A percentile compares a stretch with the other conserved stretches of the same genome.
These are phyloP conservation scores for Glarea lozoyensis DNA, from an alignment of 495 filamentous ascomycete species.

Conservation along the genomic window DNA sequence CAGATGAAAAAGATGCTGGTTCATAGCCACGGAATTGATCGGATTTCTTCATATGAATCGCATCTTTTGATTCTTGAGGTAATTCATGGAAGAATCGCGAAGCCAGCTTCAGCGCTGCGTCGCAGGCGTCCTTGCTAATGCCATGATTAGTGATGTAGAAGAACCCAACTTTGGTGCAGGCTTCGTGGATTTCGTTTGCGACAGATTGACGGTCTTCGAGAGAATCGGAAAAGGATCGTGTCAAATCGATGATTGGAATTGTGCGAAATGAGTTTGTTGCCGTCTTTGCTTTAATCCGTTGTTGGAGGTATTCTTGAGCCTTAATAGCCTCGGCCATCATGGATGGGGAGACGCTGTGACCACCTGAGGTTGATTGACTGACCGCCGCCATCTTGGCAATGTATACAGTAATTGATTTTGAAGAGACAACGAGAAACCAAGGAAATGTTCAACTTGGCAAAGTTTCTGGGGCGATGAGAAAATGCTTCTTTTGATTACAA, in stretches of 20 bases:
- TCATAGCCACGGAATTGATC: conserved; percentile 18
- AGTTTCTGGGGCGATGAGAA: no score
- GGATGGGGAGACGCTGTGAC: not conserved
- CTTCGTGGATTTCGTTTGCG: conserved; percentile 29
- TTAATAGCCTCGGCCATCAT: conserved; percentile 13
- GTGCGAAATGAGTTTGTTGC: conserved; percentile 9
- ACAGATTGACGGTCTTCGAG: conserved; percentile 25
- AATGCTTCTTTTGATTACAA: not conserved
- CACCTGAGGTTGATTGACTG: not conserved
- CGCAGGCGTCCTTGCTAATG: conserved; percentile 7
- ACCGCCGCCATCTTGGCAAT: conserved; percentile 4
- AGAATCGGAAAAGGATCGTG: conserved; percentile 27
- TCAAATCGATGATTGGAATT: conserved; percentile 38
- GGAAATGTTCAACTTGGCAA: no score
- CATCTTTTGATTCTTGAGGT: conserved; percentile 10
- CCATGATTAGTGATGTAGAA: conserved; percentile 34
- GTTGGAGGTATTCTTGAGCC: conserved; percentile 18
- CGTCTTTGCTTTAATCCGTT: conserved; percentile 7
- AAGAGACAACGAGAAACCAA: not conserved
- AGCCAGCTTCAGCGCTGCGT: conserved; percentile 11
- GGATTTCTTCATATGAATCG: conserved; percentile 17
- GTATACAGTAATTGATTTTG: not conserved
- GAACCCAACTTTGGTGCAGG: conserved; percentile 35
- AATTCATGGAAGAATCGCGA: conserved; percentile 19
- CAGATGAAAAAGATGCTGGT: conserved; percentile 12